Evolutionary conservation across 306 rosid genomes (phyloP).

Genomic region (Dryas drummondii): DNA sequence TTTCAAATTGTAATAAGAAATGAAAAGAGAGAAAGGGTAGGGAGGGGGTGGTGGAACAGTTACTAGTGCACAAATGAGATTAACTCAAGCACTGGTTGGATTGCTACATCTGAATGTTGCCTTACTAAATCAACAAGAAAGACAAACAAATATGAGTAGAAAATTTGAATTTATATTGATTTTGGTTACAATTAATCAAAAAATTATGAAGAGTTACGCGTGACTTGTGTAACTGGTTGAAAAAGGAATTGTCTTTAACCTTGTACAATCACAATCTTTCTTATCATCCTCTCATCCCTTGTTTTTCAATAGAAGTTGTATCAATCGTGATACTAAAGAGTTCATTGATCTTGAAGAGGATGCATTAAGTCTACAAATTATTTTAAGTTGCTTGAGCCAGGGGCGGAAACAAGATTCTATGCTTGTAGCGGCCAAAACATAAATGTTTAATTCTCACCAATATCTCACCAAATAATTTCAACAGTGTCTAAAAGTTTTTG

Average conservation of each 20-base stretch:
- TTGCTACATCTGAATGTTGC: not conserved
- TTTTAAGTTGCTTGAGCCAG: constrained; percentile 2
- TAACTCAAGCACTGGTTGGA: not conserved
- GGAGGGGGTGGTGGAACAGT: not conserved
- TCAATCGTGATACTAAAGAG: not conserved
- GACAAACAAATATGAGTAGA: not conserved
- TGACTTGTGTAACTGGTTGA: not conserved
- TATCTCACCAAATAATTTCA: no score
- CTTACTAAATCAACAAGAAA: not conserved
- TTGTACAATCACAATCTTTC: constrained; percentile 1
- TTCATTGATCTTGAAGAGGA: not conserved
- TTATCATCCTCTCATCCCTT: constrained; percentile 4
- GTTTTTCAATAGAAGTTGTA: not conserved
- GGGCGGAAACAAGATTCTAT: no score
- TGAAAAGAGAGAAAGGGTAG: not conserved
- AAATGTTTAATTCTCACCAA: no score
- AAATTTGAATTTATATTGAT: constrained; percentile 16
- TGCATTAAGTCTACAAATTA: not conserved
- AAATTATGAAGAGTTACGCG: constrained; percentile 5
- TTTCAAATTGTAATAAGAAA: not conserved
- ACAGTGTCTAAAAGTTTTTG: no score
- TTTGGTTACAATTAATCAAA: constrained; percentile 10
- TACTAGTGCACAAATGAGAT: not conserved
- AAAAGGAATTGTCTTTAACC: not conserved
- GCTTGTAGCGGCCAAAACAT: no score